Evolutionary conservation across 129 eudicot genomes (phyloP), one percentile per base, ranked within the genome.

Genomic region (Artemisia tridentata): DNA sequence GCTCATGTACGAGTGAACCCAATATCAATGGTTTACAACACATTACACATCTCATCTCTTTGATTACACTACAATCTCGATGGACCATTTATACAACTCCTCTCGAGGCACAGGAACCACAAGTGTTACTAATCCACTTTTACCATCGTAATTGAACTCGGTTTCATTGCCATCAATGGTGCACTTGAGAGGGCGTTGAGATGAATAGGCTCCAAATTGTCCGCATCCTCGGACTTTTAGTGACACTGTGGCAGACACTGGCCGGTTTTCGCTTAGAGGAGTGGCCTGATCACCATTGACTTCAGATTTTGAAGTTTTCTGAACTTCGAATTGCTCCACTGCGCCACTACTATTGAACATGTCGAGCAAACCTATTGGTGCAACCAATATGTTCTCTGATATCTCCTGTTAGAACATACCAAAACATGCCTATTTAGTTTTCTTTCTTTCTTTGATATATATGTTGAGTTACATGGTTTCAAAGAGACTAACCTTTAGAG

Each of bases 301-400:
- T 67, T 68, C 85, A 62, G 79, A 71, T 11, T 75, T 54, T 55
- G 83, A 49, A 52, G 80, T 50, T 31, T 64, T 48, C 23, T 76
- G 58, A 68, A 81, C 86, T 66, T 82, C 78, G 4, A 75, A 70
- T 59, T 85, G 67, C 61, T 91, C 95, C 12, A 91, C 73, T 11
- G 97, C 90, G 15, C 92, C 97, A 62, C 92, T 53, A 11, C 74
- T 48, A 56, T 91, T 91, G 82, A 85, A 85, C 97, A 91, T 91
- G 76, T 84, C 88, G 9, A 88, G 88, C 76, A 91, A 63, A 4
- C 97, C 96, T 60, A 91, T 88, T 21, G 97, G 88, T 17, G 97
- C 89, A 59, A 88, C 84, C 0, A 85, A 82, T 11, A 91, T 84
- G 82, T 74, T 74, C 47, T 74, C 82, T 5, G 86, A 63, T 59